Evolutionary conservation across 768 basidiomycete genomes (phyloP).

Genomic region (Sarcodon aspratus): DNA sequence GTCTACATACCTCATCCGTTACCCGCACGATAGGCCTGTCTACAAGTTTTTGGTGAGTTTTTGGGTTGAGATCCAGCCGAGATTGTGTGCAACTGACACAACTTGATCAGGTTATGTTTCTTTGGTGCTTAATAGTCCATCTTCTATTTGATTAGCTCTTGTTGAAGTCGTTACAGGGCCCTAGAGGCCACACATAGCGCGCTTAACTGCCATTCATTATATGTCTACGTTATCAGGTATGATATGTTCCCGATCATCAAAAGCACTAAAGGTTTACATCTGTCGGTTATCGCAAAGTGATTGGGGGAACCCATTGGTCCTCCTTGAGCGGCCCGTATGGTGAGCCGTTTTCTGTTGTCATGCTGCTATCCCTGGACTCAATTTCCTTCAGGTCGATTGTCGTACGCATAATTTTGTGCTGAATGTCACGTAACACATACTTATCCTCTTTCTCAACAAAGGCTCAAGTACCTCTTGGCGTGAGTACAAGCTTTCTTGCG

Average conservation of each 20-base stretch:
- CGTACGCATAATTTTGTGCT: slow-evolving; percentile 5
- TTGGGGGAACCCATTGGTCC: not conserved
- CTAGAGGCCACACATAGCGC: slow-evolving; percentile 37
- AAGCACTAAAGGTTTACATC: no score
- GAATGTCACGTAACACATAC: not conserved
- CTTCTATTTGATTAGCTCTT: not conserved
- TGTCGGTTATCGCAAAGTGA: not conserved
- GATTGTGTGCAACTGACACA: not conserved
- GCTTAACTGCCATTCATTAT: slow-evolving; percentile 40
- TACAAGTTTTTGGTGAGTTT: slow-evolving; percentile 42
- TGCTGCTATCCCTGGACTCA: not conserved
- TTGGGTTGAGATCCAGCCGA: not conserved
- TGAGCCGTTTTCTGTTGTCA: not conserved
- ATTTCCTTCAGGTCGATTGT: slow-evolving; percentile 12
- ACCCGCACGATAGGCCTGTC: slow-evolving; percentile 36
- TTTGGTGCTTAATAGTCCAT: slow-evolving; percentile 17
- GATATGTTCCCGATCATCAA: slow-evolving; percentile 9
- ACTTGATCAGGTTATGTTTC: slow-evolving; percentile 15
- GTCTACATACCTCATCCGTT: slow-evolving; percentile 42
- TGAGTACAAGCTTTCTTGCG: slow-evolving; percentile 4
- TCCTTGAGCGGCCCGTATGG: not conserved
- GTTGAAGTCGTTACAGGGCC: slow-evolving; percentile 18
- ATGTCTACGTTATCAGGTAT: slow-evolving; percentile 44
- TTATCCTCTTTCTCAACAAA: not conserved
- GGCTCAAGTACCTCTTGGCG: slow-evolving; percentile 16